Conservation (phyloP, 2,329 filamentous ascomycete genomes). For the Trichophyton rubrum region DNA sequence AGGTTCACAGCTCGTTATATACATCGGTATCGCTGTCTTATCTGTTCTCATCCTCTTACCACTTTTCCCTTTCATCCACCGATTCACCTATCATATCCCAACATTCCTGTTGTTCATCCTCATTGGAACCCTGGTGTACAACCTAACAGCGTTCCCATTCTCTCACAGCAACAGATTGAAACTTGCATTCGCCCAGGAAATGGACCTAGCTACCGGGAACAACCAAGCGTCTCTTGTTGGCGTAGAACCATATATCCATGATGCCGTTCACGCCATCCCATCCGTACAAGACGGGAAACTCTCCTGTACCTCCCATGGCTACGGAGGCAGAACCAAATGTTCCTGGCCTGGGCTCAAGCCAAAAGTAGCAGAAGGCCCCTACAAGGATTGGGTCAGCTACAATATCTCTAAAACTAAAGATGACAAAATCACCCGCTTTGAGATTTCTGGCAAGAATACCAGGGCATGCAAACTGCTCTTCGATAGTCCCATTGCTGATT, state of each 20-base stretch:
- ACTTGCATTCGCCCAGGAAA: conserved; percentile 69
- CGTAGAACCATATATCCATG: conserved; percentile 51
- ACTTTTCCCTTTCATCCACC: conserved; percentile 71
- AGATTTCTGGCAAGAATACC: conserved; percentile 60
- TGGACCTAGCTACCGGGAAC: conserved; percentile 61
- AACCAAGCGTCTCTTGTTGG: conserved; percentile 60
- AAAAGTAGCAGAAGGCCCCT: conserved; percentile 43
- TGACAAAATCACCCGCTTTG: conserved; percentile 45
- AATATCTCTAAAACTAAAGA: conserved; percentile 41
- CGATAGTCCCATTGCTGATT: conserved; percentile 51
- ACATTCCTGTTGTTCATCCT: conserved; percentile 63
- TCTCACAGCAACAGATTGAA: conserved; percentile 68
- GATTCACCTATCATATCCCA: conserved; percentile 71
- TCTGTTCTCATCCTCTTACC: conserved; percentile 64
- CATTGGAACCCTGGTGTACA: conserved; percentile 67
- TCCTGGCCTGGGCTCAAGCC: conserved; percentile 58
- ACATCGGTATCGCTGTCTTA: conserved; percentile 55
- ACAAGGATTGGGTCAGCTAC: conserved; percentile 53
- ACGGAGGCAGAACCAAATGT: conserved; percentile 45
- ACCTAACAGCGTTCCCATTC: conserved; percentile 79
- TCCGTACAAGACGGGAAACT: conserved; percentile 53
- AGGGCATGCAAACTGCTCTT: conserved; percentile 66
- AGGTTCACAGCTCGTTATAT: conserved; percentile 56
- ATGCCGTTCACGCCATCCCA: conserved; percentile 57
- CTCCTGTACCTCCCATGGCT: conserved; percentile 36